These are phyloP conservation scores for Phytophthora niederhauseri DNA, from an alignment of 352 stramenopile genomes.

Conservation along the genomic window DNA sequence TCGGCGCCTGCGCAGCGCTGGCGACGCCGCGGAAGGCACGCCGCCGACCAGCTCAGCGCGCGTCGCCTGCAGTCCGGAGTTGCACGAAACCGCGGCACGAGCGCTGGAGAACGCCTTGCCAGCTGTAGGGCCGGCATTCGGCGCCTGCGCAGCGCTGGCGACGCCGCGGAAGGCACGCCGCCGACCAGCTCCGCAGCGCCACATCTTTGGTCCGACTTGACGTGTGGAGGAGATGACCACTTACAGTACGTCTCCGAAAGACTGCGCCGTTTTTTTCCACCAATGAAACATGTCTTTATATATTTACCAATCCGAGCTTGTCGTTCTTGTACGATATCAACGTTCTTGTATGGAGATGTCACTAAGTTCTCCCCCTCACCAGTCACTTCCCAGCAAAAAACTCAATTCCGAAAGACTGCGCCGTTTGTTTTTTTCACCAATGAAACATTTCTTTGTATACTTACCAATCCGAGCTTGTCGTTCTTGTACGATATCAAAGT, in stretches of 20 bases:
- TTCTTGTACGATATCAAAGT: too few species aligned
- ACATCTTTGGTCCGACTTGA: constrained; percentile 25
- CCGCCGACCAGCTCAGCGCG: constrained; percentile 32
- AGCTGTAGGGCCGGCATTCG: neutral
- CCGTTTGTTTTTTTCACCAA: neutral
- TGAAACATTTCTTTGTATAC: neutral
- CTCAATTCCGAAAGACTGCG: neutral
- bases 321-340: constrained; percentile 38
- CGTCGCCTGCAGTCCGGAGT: neutral
- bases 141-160: constrained; percentile 15
- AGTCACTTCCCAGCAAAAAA: constrained; percentile 25
- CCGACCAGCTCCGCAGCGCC: constrained; percentile 35
- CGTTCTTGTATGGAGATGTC: constrained; percentile 43
- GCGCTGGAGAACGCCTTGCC: neutral
- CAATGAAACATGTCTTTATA: neutral
- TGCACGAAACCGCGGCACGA: neutral
- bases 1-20: constrained; percentile 11
- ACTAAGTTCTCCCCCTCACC: constrained; percentile 45
- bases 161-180: constrained; percentile 34
- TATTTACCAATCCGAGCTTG: neutral
- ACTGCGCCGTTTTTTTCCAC: neutral
- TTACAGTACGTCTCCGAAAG: neutral
- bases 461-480: neutral
- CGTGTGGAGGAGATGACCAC: constrained; percentile 13
- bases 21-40: constrained; percentile 34